A percentile compares a stretch with the other conserved stretches of the same genome.
Conservation (phyloP, 139 green algal genomes). For the Tetradesmus obliquus region DNA sequence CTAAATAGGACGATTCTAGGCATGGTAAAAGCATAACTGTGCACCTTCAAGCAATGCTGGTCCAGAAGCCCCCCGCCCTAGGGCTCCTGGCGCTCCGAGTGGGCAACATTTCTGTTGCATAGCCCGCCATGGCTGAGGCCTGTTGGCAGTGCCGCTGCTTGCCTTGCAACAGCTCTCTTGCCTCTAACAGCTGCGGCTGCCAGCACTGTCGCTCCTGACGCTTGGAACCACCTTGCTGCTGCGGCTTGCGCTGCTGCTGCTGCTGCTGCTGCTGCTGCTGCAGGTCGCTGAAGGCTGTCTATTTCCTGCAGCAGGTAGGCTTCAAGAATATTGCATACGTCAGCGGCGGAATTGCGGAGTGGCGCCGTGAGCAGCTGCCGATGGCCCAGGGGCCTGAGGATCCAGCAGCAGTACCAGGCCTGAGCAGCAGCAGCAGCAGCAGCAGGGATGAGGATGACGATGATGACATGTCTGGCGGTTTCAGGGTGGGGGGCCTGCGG, state of each 20-base stretch:
- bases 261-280: not conserved
- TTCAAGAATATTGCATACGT: conserved; percentile 48
- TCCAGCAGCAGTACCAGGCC: not conserved
- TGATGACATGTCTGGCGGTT: not conserved
- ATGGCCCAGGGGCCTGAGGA: conserved; percentile 24
- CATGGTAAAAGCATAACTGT: no score
- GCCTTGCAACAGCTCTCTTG: no score
- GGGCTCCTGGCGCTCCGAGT: no score
- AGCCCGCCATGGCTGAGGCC: no score
- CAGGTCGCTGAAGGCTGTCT: conserved; percentile 47
- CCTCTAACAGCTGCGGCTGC: not conserved
- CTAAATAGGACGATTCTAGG: no score
- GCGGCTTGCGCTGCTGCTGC: not conserved
- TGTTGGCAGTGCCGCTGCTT: no score
- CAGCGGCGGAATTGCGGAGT: conserved; percentile 29
- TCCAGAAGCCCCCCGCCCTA: no score
- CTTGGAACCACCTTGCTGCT: not conserved
- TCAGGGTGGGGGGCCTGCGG: conserved; percentile 1
- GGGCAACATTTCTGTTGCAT: no score
- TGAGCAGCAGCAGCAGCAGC: not conserved
- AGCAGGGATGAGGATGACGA: conserved; percentile 2
- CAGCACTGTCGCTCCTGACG: not conserved
- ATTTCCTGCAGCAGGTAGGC: conserved; percentile 49
- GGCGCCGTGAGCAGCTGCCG: conserved; percentile 22
- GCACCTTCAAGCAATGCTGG: no score